These are phyloP conservation scores for Rubroboletus satanas DNA, from an alignment of 768 basidiomycete species.

Conservation along the genomic window DNA sequence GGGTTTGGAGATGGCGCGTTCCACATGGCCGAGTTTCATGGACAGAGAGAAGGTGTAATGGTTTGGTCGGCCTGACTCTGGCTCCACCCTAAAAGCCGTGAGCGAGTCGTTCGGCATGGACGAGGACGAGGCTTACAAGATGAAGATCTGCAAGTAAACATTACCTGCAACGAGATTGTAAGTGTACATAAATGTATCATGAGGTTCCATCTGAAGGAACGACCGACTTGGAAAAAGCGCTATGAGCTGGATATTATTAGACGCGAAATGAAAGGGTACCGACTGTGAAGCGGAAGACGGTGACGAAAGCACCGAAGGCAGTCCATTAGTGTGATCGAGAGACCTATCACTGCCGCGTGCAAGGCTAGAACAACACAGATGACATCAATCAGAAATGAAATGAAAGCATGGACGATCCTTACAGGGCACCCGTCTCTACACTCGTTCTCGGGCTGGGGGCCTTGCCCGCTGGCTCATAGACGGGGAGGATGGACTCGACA, in stretches of 20 bases:
- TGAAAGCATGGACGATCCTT: not conserved
- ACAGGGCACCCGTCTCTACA: not conserved
- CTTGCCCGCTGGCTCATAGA: conserved; percentile 16
- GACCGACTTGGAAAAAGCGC: conserved; percentile 12
- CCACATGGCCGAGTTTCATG: conserved; percentile 51
- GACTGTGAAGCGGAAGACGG: conserved; percentile 1
- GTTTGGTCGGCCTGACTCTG: conserved; percentile 23
- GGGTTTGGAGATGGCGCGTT: conserved; percentile 50
- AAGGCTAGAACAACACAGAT: not conserved
- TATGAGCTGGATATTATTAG: conserved; percentile 9
- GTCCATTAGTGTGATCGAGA: not conserved
- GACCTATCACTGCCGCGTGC: conserved; percentile 3
- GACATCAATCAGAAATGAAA: not conserved
- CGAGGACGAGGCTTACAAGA: conserved; percentile 40
- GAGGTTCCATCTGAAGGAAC: conserved; percentile 23
- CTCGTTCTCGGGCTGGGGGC: not conserved
- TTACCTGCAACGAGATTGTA: conserved; percentile 45
- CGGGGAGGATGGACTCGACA: conserved; percentile 19
- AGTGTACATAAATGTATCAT: conserved; percentile 36
- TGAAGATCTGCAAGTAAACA: conserved; percentile 46
- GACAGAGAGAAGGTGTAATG: conserved; percentile 52
- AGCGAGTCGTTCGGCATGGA: not conserved
- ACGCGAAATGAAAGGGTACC: conserved; percentile 4
- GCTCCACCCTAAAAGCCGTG: conserved; percentile 29
- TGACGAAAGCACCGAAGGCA: conserved; percentile 6